Conservation (phyloP, 2,329 filamentous ascomycete species). For the Fusarium clavum region DNA sequence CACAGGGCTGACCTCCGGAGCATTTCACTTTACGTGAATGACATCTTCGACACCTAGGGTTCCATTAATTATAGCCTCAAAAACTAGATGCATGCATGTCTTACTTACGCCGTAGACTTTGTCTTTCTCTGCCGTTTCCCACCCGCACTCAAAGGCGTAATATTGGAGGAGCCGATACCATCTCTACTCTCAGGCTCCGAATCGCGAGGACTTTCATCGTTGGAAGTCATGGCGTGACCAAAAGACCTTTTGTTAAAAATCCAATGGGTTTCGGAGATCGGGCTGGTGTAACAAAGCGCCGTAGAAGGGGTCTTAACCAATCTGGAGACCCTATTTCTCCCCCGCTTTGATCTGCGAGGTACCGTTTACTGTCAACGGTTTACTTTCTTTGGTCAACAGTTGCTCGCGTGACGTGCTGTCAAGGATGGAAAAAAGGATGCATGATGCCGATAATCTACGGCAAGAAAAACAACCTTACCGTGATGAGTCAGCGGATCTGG, state of each 20-base stretch:
- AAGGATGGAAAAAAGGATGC: not conserved
- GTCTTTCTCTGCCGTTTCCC: conserved; percentile 38
- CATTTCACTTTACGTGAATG: conserved; percentile 52
- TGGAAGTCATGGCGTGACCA: conserved; percentile 25
- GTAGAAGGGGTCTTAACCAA: conserved; percentile 1
- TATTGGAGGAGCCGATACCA: conserved; percentile 22
- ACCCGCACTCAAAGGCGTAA: conserved; percentile 17
- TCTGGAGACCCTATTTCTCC: conserved; percentile 16
- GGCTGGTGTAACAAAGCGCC: not conserved
- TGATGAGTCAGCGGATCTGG: conserved; percentile 34
- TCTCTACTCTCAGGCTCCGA: conserved; percentile 40
- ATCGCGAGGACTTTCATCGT: conserved; percentile 19
- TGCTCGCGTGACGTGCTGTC: conserved; percentile 30
- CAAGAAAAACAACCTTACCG: conserved; percentile 16
- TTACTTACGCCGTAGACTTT: conserved; percentile 44
- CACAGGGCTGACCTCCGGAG: conserved; percentile 50
- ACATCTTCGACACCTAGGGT: conserved; percentile 47
- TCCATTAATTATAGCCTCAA: not conserved
- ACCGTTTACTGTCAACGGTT: not conserved
- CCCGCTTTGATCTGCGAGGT: conserved; percentile 24
- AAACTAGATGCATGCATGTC: not conserved
- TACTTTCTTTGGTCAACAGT: not conserved
- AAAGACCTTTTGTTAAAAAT: not conserved
- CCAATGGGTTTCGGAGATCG: not conserved
- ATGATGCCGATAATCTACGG: conserved; percentile 28